Evolutionary conservation across 371 early-diverging fungal species (phyloP).

Genomic region (Gilbertella persicaria): DNA sequence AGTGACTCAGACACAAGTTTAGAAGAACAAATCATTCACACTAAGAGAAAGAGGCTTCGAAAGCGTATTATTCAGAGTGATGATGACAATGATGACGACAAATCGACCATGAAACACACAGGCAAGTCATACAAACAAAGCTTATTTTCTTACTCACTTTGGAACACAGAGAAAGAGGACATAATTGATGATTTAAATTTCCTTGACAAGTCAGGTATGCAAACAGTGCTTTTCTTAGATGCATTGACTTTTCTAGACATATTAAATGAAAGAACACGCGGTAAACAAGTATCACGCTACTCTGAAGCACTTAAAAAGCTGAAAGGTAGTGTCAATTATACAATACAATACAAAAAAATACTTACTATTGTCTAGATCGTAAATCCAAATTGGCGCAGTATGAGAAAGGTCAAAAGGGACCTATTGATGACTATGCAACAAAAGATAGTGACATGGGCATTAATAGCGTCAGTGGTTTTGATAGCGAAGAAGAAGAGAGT

Average conservation of each 20-base stretch:
- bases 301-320: conserved; percentile 15
- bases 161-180: neutral
- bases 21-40: neutral
- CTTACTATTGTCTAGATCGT: conserved; percentile 7
- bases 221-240: conserved; percentile 3
- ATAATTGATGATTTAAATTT: conserved; percentile 6
- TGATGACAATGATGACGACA: neutral
- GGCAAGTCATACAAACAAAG: neutral
- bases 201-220: conserved; percentile 19
- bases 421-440: conserved; percentile 13
- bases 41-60: neutral
- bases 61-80: neutral
- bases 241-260: conserved; percentile 16
- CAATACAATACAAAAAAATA: neutral
- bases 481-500: neutral
- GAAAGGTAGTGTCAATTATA: conserved; percentile 10
- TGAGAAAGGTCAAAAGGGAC: conserved; percentile 12
- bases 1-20: neutral
- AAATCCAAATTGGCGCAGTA: conserved; percentile 7
- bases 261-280: conserved; percentile 19
- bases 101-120: neutral
- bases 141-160: neutral
- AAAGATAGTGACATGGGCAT: neutral
- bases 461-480: no score
- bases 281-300: conserved; percentile 15